These are phyloP conservation scores for Mortierella claussenii DNA, from an alignment of 192 early-diverging fungal genomes.

Conservation along the genomic window DNA sequence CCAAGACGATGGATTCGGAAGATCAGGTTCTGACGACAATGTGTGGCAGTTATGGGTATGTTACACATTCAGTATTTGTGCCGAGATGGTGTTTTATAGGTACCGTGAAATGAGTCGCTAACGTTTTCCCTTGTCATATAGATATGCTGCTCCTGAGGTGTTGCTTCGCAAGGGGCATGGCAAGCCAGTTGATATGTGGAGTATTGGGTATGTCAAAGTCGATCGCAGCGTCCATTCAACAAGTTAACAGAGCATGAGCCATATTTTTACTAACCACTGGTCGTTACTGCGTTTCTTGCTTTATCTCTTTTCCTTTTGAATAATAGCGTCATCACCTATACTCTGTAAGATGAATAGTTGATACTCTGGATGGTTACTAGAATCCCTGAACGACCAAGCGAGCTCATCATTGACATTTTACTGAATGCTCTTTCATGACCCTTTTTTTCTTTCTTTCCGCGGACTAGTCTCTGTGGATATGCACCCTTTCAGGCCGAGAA, in stretches of 20 bases:
- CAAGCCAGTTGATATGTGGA: conserved; percentile 95
- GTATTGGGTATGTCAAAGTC: conserved; percentile 66
- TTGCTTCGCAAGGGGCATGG: conserved; percentile 85
- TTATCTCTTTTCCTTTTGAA: neutral
- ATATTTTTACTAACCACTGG: too few relatives aligned
- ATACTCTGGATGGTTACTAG: too few relatives aligned
- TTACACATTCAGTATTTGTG: too few relatives aligned
- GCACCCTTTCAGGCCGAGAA: conserved; percentile 78
- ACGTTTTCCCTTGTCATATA: conserved; percentile 20
- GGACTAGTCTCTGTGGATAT: conserved; percentile 82
- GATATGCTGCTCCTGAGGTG: conserved; percentile 80
- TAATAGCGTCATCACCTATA: conserved; percentile 85
- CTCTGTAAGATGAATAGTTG: conserved; percentile 63
- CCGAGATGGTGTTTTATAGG: too few relatives aligned
- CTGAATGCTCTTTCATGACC: too few relatives aligned
- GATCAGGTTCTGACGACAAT: conserved; percentile 78
- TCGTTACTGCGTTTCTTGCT: neutral
- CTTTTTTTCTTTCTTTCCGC: too few relatives aligned
- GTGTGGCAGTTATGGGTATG: conserved; percentile 91
- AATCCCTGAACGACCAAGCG: too few relatives aligned
- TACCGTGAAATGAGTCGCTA: too few relatives aligned
- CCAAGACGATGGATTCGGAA: conserved; percentile 69
- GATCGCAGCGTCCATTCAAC: too few relatives aligned
- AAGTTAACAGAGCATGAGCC: too few relatives aligned
- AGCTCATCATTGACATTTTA: too few relatives aligned